Evolutionary conservation across 306 rosid genomes (phyloP), one percentile per base, ranked within the genome.

Genomic region (Medicago truncatula): DNA sequence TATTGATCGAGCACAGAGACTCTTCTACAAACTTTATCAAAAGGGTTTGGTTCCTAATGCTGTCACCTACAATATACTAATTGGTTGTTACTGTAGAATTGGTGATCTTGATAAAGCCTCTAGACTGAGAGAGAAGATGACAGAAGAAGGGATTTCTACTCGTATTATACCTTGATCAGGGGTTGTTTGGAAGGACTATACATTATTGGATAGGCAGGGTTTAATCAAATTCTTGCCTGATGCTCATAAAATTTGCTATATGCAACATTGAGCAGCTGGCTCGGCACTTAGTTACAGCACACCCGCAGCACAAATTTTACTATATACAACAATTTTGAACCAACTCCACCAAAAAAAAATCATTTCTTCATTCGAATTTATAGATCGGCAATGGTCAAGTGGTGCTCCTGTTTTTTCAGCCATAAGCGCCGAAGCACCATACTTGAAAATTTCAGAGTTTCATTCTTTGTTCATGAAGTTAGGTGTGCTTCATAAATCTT

Each of bases 41-140:
- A 91, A 94, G 86, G 96, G 93, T 50, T 82, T 91, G 80, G 79
- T 84, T 86, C 91, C 98, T 57, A 87, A 88, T 77, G 87, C 54
- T 21, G 83, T 91, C 54, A 88, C 97, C 46, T 91, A 90, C 75
- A 91, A 94, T 60, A 86, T 83, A 61, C 77, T 94, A 81, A 86
- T 90, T 53, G 83, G 81, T 70, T 96, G 87, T 47, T 90, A 83
- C 80, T 50, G 82, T 69, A 86, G 66, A 61, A 76, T 78, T 71
- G 97, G 98, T 40, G 87, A 89, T 81, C 75, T 83, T 52, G 52
- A 16, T 81, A 90, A 87, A 83, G 97, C 91, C 71, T 79, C 89
- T 20, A 84, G 85, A 75, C 62, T 87, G 83, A 90, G 87, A 77
- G 88, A 90, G 40, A 85, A 76, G 85, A 91, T 91, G 93, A 71